phyloP scores from a whole-genome alignment of 768 basidiomycete genomes.

The Tephrocybe sp. region DNA sequence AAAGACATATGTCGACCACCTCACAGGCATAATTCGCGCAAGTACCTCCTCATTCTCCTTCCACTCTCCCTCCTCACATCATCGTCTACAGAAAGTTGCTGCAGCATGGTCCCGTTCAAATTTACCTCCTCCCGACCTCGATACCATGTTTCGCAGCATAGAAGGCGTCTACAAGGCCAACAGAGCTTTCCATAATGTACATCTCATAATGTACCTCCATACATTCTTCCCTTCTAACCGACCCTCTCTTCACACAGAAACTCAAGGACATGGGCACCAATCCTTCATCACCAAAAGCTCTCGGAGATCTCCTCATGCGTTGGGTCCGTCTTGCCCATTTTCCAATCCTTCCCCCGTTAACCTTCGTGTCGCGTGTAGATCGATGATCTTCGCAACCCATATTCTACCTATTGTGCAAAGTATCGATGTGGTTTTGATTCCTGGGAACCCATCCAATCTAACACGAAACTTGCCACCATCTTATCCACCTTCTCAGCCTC shows the following conservation, averaged over 20 bases:
- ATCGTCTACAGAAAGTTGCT: conserved; percentile 75
- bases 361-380: conserved; percentile 66
- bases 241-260: conserved; percentile 51
- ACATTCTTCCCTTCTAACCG: conserved; percentile 9
- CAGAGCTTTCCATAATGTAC: conserved; percentile 71
- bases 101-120: conserved; percentile 97
- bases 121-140: conserved; percentile 88
- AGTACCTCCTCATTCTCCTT: conserved; percentile 25
- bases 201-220: conserved; percentile 14
- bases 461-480: conserved; percentile 65
- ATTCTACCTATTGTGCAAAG: conserved; percentile 73
- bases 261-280: conserved; percentile 91
- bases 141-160: conserved; percentile 91
- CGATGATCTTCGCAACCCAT: conserved; percentile 86
- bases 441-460: conserved; percentile 79
- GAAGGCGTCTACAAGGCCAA: conserved; percentile 93
- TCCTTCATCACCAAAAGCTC: conserved; percentile 88
- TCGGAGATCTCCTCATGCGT: conserved; percentile 94
- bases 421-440: conserved; percentile 77
- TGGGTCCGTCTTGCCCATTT: conserved; percentile 63
- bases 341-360: conserved; percentile 4
- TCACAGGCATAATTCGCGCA: conserved; percentile 89
- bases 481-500: conserved; percentile 66
- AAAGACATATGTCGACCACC: conserved; percentile 84
- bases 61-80: conserved; percentile 10